Evolutionary conservation across 108 stramenopile genomes (phyloP), one percentile per base, ranked within the genome.

Genomic region (Nitzschia inconspicua): DNA sequence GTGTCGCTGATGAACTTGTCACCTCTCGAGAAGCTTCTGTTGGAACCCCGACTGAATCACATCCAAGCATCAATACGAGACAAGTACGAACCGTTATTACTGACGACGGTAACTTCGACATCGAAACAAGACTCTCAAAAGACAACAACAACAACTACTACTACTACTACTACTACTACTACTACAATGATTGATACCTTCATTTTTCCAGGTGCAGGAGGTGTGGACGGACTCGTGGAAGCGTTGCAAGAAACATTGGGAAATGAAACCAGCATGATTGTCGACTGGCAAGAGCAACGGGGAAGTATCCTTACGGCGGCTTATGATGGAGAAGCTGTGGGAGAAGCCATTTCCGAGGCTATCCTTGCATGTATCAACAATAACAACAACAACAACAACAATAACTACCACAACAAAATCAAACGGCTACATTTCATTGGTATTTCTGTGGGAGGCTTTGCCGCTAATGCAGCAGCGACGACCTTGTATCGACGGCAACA

Each of bases 191-290:
- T 16, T 13, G 0, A 10, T 13, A 57, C 56, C 4, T 30, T 66
- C 19, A 57, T 76, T 3, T 76, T 76, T 48, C 75, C 67, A 24
- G 75, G 75, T 30, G 75, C 75, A 29, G 75, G 75, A n/a, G 75
- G 75, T 5, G 39, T 44, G 3, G 75, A 76, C 37, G 22, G 19
- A 3, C 48, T 70, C 42, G 46, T 68, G 19, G 16, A 32, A 22
- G 75, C 65, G 37, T 34, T 76, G 19, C 27, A 53, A 25, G 24
- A 24, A 37, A 18, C 22, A 3, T 51, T 60, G n/a, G 58, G 27
- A 16, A 2, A 54, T 32, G n/a, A n/a, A n/a, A 10, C 3, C n/a
- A 59, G 63, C 30, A 42, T 24, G 8, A 55, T 56, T 23, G 18
- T 65, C 24, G 63, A 68, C 24, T 67, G 73, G 73, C 23, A 51